Percentiles rank a stretch among this genome's conserved stretches.
These are phyloP conservation scores for Aspergillus texensis DNA, from an alignment of 2,329 filamentous ascomycete genomes.

Conservation along the genomic window DNA sequence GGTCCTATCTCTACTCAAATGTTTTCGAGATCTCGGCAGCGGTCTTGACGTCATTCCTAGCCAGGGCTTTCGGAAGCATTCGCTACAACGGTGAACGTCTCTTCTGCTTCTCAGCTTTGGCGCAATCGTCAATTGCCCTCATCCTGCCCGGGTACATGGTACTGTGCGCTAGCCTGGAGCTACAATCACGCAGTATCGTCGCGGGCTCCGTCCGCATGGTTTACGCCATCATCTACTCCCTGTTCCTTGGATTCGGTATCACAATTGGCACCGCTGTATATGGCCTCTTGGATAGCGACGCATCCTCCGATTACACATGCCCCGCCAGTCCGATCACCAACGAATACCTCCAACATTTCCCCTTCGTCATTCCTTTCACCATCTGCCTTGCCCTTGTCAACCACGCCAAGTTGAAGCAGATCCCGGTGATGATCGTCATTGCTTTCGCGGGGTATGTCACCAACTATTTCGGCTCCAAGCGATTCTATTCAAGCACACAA, in stretches of 20 bases:
- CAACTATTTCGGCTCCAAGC: slow-evolving; percentile 72
- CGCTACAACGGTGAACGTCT: slow-evolving; percentile 49
- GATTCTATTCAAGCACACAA: slow-evolving; percentile 71
- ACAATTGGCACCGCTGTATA: slow-evolving; percentile 68
- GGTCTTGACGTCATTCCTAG: slow-evolving; percentile 69
- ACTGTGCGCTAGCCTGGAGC: slow-evolving; percentile 64
- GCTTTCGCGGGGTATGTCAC: slow-evolving; percentile 74
- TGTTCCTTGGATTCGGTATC: slow-evolving; percentile 74
- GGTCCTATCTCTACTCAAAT: slow-evolving; percentile 69
- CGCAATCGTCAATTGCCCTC: slow-evolving; percentile 72
- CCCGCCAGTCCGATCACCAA: slow-evolving; percentile 54
- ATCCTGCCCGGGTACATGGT: slow-evolving; percentile 73
- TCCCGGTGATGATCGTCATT: slow-evolving; percentile 76
- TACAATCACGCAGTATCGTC: slow-evolving; percentile 70
- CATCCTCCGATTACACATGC: slow-evolving; percentile 55
- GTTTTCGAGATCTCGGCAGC: slow-evolving; percentile 69
- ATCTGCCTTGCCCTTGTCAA: slow-evolving; percentile 78
- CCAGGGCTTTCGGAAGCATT: slow-evolving; percentile 70
- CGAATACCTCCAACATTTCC: slow-evolving; percentile 59
- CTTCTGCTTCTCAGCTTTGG: slow-evolving; percentile 74
- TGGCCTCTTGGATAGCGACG: slow-evolving; percentile 60
- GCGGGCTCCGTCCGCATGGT: slow-evolving; percentile 76
- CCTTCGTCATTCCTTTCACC: slow-evolving; percentile 76
- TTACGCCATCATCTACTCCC: slow-evolving; percentile 73
- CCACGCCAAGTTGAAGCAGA: slow-evolving; percentile 79